Conservation (phyloP, 208 protist species). For the Ichthyophonus hoferi region DNA sequence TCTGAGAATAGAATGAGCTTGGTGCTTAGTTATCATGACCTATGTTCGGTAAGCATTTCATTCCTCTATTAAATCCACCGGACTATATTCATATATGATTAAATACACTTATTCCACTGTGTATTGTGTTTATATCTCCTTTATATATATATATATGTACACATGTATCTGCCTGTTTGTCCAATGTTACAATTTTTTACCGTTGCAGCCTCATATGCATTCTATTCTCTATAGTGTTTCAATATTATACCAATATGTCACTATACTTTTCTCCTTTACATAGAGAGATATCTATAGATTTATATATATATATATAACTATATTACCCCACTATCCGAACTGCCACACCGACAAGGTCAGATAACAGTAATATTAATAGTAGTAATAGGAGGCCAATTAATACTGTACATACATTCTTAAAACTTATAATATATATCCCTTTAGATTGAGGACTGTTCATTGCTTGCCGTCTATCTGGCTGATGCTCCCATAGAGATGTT, state of each 20-base stretch:
- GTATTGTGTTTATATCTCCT: too few species aligned
- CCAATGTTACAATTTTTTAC: too few species aligned
- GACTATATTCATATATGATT: too few species aligned
- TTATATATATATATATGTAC: too few species aligned
- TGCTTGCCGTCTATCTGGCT: slow-evolving; percentile 82
- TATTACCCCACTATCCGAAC: not conserved
- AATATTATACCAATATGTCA: too few species aligned
- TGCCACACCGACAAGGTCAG: not conserved
- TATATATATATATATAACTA: not conserved
- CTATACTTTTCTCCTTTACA: too few species aligned
- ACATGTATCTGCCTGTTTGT: too few species aligned
- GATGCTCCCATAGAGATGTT: slow-evolving; percentile 92
- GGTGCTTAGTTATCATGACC: not conserved
- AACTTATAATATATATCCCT: not conserved
- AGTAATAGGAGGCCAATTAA: not conserved
- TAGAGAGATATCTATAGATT: not conserved
- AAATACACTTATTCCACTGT: too few species aligned
- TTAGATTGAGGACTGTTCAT: not conserved
- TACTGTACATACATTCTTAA: not conserved
- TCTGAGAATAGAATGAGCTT: slow-evolving; percentile 20
- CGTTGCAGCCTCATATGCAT: too few species aligned
- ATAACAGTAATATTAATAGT: not conserved
- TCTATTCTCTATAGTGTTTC: too few species aligned
- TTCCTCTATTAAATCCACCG: too few species aligned
- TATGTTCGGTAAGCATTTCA: not conserved